Base-by-base conservation (phyloP, 192 early-diverging fungal genomes). In the Cladochytrium replicatum region DNA sequence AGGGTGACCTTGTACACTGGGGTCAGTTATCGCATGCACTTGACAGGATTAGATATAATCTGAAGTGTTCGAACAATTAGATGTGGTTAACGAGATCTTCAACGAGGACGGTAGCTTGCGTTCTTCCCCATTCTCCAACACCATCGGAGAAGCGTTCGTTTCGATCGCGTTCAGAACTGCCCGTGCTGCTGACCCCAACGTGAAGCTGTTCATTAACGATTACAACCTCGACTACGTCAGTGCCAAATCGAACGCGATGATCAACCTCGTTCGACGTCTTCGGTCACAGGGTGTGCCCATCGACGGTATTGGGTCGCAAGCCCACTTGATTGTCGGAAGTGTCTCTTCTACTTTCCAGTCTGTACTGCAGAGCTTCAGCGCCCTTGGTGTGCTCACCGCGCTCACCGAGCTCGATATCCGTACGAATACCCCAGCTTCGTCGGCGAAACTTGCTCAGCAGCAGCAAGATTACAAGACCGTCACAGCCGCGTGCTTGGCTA, bases 121-220 rank as follows among this genome's bases (percentile, higher is more conserved):
- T 23, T 29, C 2, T 55, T 50, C 59, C 23, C 27, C 50, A 21
- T 64, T 43, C 60, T 64, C 25, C 48, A 43, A 21, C 2, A 23
- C 28, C 32, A 24, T 54, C 8, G 53, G 53, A 26, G 54, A 58
- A 30, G 54, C 43, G 21, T 59, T 49, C n/a, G 28, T 59, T 63
- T 22, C 21, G 25, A 3, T 59, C 7, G 57, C 57, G 8, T 59
- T 59, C 53, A 65, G 64, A 13, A 52, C 57, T 24, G 57, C 57
- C 27, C 57, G 60, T 49, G 17, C 46, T 9, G 55, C 55, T 47
- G 57, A 60, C 26, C 29, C 55, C 25, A 63, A 63, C 29, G 62
- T 41, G 0, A 59, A 59, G 50, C 57, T 59, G 39, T 59, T 32
- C 60, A 64, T 64, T 5, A 59, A 59, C 39, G 57, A 59, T 32